Conservation (phyloP, 2,329 filamentous ascomycete genomes). For the Ophiostoma pallidulum region DNA sequence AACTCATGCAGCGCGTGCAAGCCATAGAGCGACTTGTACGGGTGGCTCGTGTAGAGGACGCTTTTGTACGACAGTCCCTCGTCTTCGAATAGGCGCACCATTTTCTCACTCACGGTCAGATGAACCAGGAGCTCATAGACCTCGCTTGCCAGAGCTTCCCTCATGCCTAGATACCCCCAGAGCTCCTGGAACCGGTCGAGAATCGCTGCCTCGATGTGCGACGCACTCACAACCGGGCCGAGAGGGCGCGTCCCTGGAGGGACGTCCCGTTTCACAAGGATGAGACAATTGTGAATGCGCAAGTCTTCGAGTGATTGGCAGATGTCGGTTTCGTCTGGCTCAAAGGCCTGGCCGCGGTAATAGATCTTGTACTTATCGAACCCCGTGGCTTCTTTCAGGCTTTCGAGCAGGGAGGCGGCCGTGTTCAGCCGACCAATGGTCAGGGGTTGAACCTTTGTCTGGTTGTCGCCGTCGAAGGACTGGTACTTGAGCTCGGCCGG, state of each 20-base stretch:
- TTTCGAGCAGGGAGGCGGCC: slow-evolving; percentile 56
- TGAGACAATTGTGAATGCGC: slow-evolving; percentile 53
- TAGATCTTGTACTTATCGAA: slow-evolving; percentile 70
- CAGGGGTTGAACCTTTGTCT: slow-evolving; percentile 52
- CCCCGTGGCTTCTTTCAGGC: slow-evolving; percentile 57
- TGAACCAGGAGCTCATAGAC: slow-evolving; percentile 62
- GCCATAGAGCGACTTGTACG: slow-evolving; percentile 66
- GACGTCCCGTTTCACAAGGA: slow-evolving; percentile 55
- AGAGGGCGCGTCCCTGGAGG: slow-evolving; percentile 33
- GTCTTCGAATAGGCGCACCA: slow-evolving; percentile 50
- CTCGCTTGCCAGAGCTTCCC: slow-evolving; percentile 58
- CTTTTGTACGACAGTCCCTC: slow-evolving; percentile 43
- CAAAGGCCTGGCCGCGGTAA: slow-evolving; percentile 56
- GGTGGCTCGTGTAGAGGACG: slow-evolving; percentile 59
- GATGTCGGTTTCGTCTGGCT: slow-evolving; percentile 49
- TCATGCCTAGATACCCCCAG: slow-evolving; percentile 69
- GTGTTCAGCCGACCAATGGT: slow-evolving; percentile 63
- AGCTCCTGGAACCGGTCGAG: slow-evolving; percentile 74
- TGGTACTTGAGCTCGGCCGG: slow-evolving; percentile 63
- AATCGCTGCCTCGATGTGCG: slow-evolving; percentile 66
- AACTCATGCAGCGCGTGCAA: slow-evolving; percentile 57
- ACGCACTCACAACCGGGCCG: slow-evolving; percentile 41
- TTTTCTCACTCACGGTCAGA: slow-evolving; percentile 57
- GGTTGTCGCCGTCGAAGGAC: slow-evolving; percentile 53
- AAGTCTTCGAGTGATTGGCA: slow-evolving; percentile 58